phyloP scores from a whole-genome alignment of 78 protist genomes.

The Dictyostelium brefeldianum region DNA sequence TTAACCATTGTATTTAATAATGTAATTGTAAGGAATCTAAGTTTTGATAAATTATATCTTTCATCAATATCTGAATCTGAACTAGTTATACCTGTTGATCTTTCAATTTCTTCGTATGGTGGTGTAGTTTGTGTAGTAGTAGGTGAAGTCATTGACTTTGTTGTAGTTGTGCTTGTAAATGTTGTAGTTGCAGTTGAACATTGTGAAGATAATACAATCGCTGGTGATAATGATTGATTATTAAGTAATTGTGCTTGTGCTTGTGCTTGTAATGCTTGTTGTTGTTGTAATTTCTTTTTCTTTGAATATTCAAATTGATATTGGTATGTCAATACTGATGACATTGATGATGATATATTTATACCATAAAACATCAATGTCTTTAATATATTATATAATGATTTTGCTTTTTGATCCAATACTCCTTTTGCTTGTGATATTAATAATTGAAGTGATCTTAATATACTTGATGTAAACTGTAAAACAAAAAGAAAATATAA shows the following conservation, averaged over 20 bases:
- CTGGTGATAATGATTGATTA: background rate
- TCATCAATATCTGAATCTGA: constrained; percentile 77
- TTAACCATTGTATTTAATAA: constrained; percentile 32
- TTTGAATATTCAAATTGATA: constrained; percentile 37
- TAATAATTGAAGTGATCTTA: constrained; percentile 72
- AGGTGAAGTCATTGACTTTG: background rate
- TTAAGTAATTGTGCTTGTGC: background rate
- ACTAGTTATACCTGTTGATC: constrained; percentile 51
- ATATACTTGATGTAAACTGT: constrained; percentile 59
- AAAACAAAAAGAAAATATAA: background rate
- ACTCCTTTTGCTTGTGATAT: constrained; percentile 45
- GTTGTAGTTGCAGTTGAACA: no score
- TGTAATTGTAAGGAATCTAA: constrained; percentile 35
- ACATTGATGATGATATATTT: constrained; percentile 20
- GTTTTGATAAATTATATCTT: constrained; percentile 30
- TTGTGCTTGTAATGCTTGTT: background rate
- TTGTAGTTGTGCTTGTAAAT: no score
- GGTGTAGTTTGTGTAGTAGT: background rate
- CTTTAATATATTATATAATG: constrained; percentile 38
- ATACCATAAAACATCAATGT: constrained; percentile 72
- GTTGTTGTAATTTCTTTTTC: background rate
- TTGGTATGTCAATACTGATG: constrained; percentile 32
- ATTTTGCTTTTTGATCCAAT: constrained; percentile 14
- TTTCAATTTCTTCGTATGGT: background rate
- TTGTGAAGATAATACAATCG: background rate